Base-by-base conservation (phyloP, 176 grass and related monocot genomes). In the Eleusine indica region DNA sequence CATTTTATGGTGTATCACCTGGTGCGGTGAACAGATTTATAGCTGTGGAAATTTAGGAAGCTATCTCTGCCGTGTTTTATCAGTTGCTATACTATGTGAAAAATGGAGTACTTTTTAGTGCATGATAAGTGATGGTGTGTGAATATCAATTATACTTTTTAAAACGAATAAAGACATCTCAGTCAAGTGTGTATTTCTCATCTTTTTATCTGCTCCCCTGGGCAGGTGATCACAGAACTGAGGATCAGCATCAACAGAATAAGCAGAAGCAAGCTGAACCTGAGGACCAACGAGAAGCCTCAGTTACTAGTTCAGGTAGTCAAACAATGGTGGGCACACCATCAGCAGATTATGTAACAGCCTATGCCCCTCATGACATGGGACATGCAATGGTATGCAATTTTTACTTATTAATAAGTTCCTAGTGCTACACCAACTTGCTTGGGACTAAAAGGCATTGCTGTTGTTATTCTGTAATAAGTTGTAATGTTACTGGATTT, bases 261-360 rank as follows among this genome's bases (percentile, higher is more conserved):
- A 64, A 30, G 30, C 68, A 83, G 80, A 82, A 82, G 63, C 75
- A 91, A 80, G 19, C 52, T 84, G 70, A 79, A 71, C 76, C 81
- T 21, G 65, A 70, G 43, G 70, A 84, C 53, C 89, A 87, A 47
- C 84, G 70, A 76, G 85, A 83, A 63, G 25, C 75, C 64, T 65
- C 80, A 70, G 75, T 78, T 80, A 83, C 76, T 76, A 80, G 80
- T 80, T 68, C 71, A 80, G 84, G 66, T 75, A 87, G 85, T 68
- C 84, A 91, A 73, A 69, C 84, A 46, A 70, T 83, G 16, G 85
- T 87, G 65, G 81, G 75, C 52, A 91, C 88, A 74, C 84, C 88
- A 83, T 28, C 84, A 5, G 46, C 70, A n/a, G 89, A 91, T 65
- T 91, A 80, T 71, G 63, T 84, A 43, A 7, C 85, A 57, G 19